Evolutionary conservation across 257 asterid genomes (phyloP), one percentile per base, ranked within the genome.

Genomic region (Cinchona pubescens): DNA sequence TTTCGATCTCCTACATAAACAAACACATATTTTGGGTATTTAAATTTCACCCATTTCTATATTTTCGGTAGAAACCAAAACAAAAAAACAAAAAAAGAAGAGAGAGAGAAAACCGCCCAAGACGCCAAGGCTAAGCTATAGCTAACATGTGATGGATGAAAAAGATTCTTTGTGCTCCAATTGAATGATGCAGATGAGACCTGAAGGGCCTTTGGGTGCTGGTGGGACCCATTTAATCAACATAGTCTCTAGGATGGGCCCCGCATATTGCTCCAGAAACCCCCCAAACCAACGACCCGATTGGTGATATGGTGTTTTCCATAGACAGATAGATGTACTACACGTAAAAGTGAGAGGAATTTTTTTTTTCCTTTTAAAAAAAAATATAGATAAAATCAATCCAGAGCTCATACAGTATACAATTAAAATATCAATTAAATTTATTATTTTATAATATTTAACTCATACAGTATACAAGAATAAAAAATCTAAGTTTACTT

Each of bases 211-310:
- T 27, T 1, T 56, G 8, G 40, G 43, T 59, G 64, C 7, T 11
- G n/a, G 48, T 53, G 78, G 75, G 43, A 21, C 84, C 86, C 73
- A 81, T 70, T 65, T 80, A 71, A 79, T 79, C 81, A 74, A 74
- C 86, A 73, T 76, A 68, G 82, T 79, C 73, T 73, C 69, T 71
- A 25, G 65, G 60, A 38, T 49, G 69, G 63, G n/a, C 81, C 69
- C 48, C 13, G 25, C n/a, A 0, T 34, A 3, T 40, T 12, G 30
- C 60, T 48, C 29, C 34, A 32, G 34, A 14, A 56, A 58, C 34
- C 19, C 67, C 58, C 71, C 67, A 45, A 5, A n/a, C n/a, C n/a
- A 19, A 43, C 45, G 72, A 10, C 42, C 40, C n/a, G 49, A 30
- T 23, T 40, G 45, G 45, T 40, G 45, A 7, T 40, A 38, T 38